Evolutionary conservation across 306 rosid species (phyloP).

Genomic region (Medicago ruthenica): DNA sequence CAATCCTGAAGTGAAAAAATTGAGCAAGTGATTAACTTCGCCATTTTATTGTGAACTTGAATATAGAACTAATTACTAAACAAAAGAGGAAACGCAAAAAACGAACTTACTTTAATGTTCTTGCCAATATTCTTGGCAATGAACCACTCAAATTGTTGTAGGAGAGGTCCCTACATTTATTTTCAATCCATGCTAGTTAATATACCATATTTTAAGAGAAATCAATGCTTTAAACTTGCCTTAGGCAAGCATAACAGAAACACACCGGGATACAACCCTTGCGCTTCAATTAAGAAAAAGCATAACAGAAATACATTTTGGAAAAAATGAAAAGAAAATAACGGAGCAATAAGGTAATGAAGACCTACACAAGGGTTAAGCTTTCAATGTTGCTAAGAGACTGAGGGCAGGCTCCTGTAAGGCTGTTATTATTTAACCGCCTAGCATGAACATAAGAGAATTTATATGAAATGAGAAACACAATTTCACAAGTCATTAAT

Average conservation of each 20-base stretch:
- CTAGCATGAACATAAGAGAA: constrained; percentile 58
- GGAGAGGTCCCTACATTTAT: constrained; percentile 82
- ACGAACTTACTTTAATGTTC: constrained; percentile 89
- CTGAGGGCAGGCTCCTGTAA: constrained; percentile 81
- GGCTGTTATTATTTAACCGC: constrained; percentile 95
- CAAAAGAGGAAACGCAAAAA: constrained; percentile 9
- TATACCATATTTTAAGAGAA: constrained; percentile 4
- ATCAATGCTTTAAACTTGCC: not conserved
- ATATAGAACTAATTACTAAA: constrained; percentile 11
- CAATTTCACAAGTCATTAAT: constrained; percentile 12
- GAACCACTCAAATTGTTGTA: constrained; percentile 91
- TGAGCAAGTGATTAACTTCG: constrained; percentile 10
- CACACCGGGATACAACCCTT: not conserved
- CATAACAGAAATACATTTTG: not conserved
- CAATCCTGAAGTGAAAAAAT: constrained; percentile 58
- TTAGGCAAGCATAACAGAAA: not conserved
- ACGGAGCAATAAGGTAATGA: constrained; percentile 23
- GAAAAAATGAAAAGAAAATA: not conserved
- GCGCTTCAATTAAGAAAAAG: not conserved
- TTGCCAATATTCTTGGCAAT: constrained; percentile 83
- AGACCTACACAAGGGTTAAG: constrained; percentile 90
- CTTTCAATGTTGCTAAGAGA: constrained; percentile 78
- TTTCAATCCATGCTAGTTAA: constrained; percentile 35
- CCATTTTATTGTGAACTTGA: constrained; percentile 19
- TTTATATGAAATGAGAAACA: constrained; percentile 40